Evolutionary conservation across 2,329 filamentous ascomycete species (phyloP), one percentile per base, ranked within the genome.

Genomic region (Colletotrichum endophyticum): DNA sequence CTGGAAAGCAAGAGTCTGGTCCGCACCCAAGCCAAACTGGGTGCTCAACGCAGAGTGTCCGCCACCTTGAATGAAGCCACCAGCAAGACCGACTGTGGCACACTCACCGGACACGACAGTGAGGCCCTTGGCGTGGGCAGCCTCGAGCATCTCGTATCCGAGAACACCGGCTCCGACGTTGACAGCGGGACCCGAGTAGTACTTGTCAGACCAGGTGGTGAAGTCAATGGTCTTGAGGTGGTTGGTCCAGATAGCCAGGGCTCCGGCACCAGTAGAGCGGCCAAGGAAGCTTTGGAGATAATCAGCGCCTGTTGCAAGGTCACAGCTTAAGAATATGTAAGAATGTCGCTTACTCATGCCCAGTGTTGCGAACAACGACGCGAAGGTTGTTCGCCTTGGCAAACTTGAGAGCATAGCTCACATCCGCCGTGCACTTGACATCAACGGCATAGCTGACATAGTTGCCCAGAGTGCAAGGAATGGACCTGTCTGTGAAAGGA

Each of bases 111-210:
- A 63, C 6, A 78, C 77, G 4, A 78, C 75, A 15, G 75, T 19
- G 25, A 78, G 75, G 5, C 68, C 75, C 53, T 72, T 53, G 30
- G 79, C 77, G 34, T 85, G 75, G 1, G 88, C 86, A 6, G 84
- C 82, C 25, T 82, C 79, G 28, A 88, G 82, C 0, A 85, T 85
- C 61, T 92, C 89, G 32, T 81, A 84, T 0, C 85, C 89, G 39
- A 87, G 84, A 1, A 92, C 86, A 57, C 91, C 91, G 8, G 91
- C 88, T 5, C 88, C 90, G 34, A 92, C 79, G 30, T 86, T 90
- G 15, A 91, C 83, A 0, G 90, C 90, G n/a, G 84, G 84, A 11
- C 91, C 91, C 1, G 77, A 82, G 81, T 92, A 93, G 59, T 84
- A 75, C 6, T 80, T 27, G 44, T 84, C 82, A 7, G 82, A 81